Evolutionary conservation across 1,139 yeast genomes (phyloP), one percentile per base, ranked within the genome.

Genomic region (Spencermartinsiella ligniputridi): DNA sequence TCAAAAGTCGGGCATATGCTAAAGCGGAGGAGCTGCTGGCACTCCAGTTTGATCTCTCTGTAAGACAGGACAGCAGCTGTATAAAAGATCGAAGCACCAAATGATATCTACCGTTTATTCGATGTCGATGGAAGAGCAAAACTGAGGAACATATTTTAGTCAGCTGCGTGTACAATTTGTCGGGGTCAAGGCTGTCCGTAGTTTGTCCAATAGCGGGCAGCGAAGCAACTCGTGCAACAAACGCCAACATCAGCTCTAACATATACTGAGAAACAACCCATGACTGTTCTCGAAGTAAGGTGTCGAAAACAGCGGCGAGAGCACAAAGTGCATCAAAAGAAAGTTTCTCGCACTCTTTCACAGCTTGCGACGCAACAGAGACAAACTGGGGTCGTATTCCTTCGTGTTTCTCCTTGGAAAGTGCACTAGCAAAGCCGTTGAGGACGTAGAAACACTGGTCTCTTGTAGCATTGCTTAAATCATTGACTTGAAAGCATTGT

Each of bases 71-170:
- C 30, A 88, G 61, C 39, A 82, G 65, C 1, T 75, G 61, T 12
- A 73, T 68, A 44, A 83, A 70, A 0, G 74, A 62, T 3, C 70
- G 60, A 15, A 78, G 68, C 2, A 88, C 54, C 35, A 88, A 57
- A 59, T 88, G 96, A 56, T 85, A 81, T 59, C 97, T 78, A 25
- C 83, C 79, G 0, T 81, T 70, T 25, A 88, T 66, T 55, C 90
- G 77, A 58, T 70, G 78, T 44, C 96, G 74, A 54, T 88, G 94
- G 58, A 76, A 75, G 20, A 86, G 67, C 11, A 89, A 62, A 2
- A 84, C 65, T 25, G 62, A 54, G 1, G 64, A 47, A 22, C 49
- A 24, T 19, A 53, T 49, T 49, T 52, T 33, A 12, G 54, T 49
- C 30, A 51, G 37, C 12, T 39, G 40, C 8, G 37, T 35, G 30